Base-by-base conservation (phyloP, 805 yeast species). In the Yarrowia keelungensis region DNA sequence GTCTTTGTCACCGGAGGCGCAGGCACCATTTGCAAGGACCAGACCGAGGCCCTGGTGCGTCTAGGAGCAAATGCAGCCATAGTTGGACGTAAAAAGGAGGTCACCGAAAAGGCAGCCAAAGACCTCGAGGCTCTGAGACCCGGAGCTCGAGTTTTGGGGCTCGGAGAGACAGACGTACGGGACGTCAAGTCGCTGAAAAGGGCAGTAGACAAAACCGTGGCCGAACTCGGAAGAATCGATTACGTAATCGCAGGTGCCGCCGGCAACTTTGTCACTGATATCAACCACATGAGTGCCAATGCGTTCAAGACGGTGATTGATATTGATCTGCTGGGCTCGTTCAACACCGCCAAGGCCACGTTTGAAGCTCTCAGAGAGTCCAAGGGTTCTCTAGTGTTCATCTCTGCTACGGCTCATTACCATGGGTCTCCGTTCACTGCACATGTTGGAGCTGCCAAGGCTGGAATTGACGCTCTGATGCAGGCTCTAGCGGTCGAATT, bases 1-100 rank as follows among this genome's bases (percentile, higher is more conserved):
- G 95, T 87, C 5, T 90, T 93, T 73, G 91, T 92, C 66, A 94
- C 98, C 0, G 98, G 98, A 9, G 98, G 98, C 10, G 95, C 98
- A 1, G 98, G 98, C 10, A 87, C 97, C 15, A 93, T 94, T 68
- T 93, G 98, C 78, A 81, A 94, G 56, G 94, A 89, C 7, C 98
- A 93, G 77, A 86, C 90, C 0, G 97, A 91, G 76, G 97, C 97
- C 0, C 71, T 94, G 79, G 89, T 92, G 2, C 79, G 86, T 15
- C 80, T 94, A 14, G 98, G 98, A 5, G 95, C 97, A 67, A 82
- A 91, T 74, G 97, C 96, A 12, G 90, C 90, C 5, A 89, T 93
- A 53, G 77, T 94, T 38, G 97, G 98, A 2, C 84, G 98, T 74
- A 88, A 89, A 74, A 79, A 75, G 42, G 85, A 81, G 49, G 89